Percentiles rank a stretch among this genome's conserved stretches.
Conservation (phyloP, 2,329 filamentous ascomycete species). For the Diaporthe sp. region DNA sequence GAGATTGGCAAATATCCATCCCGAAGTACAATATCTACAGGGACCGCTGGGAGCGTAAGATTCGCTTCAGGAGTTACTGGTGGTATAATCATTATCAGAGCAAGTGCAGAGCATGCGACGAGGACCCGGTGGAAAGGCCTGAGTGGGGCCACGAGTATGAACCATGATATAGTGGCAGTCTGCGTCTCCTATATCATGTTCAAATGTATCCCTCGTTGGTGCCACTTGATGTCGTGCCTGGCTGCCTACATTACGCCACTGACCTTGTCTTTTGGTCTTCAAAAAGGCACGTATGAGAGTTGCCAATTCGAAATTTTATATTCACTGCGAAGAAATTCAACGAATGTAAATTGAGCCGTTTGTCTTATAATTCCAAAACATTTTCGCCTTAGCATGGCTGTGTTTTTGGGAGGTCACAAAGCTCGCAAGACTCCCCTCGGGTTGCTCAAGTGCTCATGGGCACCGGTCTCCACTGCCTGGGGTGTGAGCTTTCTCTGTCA, state of each 20-base stretch:
- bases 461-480: no score
- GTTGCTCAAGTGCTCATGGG: not conserved
- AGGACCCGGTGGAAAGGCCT: not conserved
- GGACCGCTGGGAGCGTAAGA: conserved; percentile 14
- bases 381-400: not conserved
- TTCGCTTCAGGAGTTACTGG: not conserved
- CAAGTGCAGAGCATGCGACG: not conserved
- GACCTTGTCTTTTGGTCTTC: no score
- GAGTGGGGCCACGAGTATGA: not conserved
- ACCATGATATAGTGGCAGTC: not conserved
- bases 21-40: conserved; percentile 17
- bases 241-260: no score
- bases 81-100: not conserved
- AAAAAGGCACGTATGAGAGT: no score
- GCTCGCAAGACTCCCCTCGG: not conserved
- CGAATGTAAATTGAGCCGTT: not conserved
- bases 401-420: not conserved
- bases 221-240: no score
- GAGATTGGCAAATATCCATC: not conserved
- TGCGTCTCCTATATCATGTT: no score
- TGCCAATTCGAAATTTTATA: not conserved
- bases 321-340: not conserved
- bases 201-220: no score
- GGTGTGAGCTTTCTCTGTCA: not conserved
- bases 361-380: not conserved